Percentiles rank a stretch among this genome's conserved stretches.
phyloP scores from a whole-genome alignment of 495 filamentous ascomycete genomes.

The Penicillium canescens region DNA sequence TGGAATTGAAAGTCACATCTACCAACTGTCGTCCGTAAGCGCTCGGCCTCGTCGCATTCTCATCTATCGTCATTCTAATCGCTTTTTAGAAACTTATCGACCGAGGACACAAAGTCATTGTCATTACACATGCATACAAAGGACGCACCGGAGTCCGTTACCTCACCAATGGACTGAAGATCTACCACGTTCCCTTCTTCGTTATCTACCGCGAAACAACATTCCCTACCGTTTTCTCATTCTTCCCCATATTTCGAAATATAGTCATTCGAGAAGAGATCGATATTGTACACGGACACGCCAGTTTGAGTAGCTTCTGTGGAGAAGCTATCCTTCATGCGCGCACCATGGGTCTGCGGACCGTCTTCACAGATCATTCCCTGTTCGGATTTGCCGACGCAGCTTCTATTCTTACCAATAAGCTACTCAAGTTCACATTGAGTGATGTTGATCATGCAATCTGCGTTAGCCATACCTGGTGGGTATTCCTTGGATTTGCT shows the following conservation, averaged over 20 bases:
- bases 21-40: constrained; percentile 79
- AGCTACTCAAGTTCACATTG: constrained; percentile 90
- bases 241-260: constrained; percentile 95
- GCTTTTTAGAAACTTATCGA: constrained; percentile 76
- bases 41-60: background rate
- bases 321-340: constrained; percentile 95
- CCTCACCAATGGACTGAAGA: constrained; percentile 95
- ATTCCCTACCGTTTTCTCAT: constrained; percentile 97
- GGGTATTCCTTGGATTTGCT: constrained; percentile 4
- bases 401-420: constrained; percentile 93
- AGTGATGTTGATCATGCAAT: constrained; percentile 99
- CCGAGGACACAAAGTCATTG: constrained; percentile 95
- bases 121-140: constrained; percentile 96
- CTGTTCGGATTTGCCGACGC: constrained; percentile 97
- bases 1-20: constrained; percentile 96
- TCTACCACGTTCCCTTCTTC: constrained; percentile 95
- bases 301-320: constrained; percentile 85
- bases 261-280: constrained; percentile 92
- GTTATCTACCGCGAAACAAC: constrained; percentile 92
- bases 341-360: constrained; percentile 91
- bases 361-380: constrained; percentile 97
- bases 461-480: constrained; percentile 98
- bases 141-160: constrained; percentile 93
- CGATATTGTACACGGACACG: constrained; percentile 96
- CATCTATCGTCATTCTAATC: constrained; percentile 14